Conservation (phyloP, 2,329 filamentous ascomycete species). For the Botrytis sinoallii region DNA sequence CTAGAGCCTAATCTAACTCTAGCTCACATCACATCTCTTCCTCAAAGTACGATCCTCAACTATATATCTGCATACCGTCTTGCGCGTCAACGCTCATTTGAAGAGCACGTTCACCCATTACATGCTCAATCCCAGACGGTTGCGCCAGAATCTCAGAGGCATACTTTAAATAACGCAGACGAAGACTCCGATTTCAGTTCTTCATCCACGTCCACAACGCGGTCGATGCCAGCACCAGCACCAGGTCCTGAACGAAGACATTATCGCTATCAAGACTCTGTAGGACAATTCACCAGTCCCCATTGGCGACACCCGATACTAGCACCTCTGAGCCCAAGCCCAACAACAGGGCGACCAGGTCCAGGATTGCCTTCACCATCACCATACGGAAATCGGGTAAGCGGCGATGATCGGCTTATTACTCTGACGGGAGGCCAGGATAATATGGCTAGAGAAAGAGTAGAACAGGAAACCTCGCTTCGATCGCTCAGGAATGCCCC, state of each 20-base stretch:
- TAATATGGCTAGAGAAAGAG: neutral
- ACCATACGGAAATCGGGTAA: neutral
- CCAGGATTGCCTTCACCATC: neutral
- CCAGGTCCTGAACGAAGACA: neutral
- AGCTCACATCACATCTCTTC: neutral
- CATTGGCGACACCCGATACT: neutral
- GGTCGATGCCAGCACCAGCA: neutral
- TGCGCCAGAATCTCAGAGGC: neutral
- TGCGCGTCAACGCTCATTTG: neutral
- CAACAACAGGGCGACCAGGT: neutral
- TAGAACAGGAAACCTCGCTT: neutral
- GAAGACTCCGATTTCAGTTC: neutral
- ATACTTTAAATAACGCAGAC: rapidly evolving
- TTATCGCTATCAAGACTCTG: neutral
- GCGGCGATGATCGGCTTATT: neutral
- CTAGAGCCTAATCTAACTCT: neutral
- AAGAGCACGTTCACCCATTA: neutral
- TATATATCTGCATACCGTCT: neutral
- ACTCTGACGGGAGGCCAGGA: neutral
- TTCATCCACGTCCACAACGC: neutral
- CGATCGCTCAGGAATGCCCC: neutral
- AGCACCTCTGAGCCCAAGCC: too few species aligned
- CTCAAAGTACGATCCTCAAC: neutral
- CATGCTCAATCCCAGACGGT: rapidly evolving
- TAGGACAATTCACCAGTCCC: neutral